Evolutionary conservation across 345 rosid genomes (phyloP).

Genomic region (Erodium maritimum): DNA sequence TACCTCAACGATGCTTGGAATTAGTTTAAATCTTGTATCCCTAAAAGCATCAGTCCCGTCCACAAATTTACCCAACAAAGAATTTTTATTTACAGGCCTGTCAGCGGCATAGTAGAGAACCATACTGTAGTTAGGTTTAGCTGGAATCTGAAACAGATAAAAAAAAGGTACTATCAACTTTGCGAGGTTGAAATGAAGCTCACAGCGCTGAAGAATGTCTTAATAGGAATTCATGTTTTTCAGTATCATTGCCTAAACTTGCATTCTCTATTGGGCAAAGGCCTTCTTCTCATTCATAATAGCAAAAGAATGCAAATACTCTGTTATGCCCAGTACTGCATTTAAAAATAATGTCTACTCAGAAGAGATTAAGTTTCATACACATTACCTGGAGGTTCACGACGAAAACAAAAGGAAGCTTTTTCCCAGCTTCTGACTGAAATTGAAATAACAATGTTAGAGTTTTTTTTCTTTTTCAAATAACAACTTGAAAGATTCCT

Average conservation of each 20-base stretch:
- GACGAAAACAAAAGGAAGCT: slow-evolving; percentile 77
- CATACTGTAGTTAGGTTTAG: slow-evolving; percentile 86
- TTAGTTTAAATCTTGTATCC: slow-evolving; percentile 80
- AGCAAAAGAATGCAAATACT: not conserved
- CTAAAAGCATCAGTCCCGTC: slow-evolving; percentile 80
- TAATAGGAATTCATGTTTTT: too few species aligned
- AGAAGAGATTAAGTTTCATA: not conserved
- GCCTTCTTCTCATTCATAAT: not conserved
- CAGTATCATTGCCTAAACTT: not conserved
- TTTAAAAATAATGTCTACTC: not conserved
- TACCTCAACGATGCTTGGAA: slow-evolving; percentile 92
- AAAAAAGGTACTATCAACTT: slow-evolving; percentile 3
- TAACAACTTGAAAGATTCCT: not conserved
- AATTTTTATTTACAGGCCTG: slow-evolving; percentile 63
- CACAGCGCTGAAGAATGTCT: not conserved
- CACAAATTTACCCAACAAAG: slow-evolving; percentile 67
- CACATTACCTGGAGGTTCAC: slow-evolving; percentile 81
- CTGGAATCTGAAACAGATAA: slow-evolving; percentile 57
- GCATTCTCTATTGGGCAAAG: not conserved
- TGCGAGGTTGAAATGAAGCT: slow-evolving; percentile 3
- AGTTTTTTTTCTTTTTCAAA: slow-evolving; percentile 1
- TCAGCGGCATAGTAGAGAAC: slow-evolving; percentile 81
- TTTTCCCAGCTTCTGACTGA: slow-evolving; percentile 85
- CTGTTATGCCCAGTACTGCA: not conserved
- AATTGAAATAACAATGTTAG: slow-evolving; percentile 14